phyloP scores from a whole-genome alignment of 345 rosid genomes.

The Pseudoturritis turrita region DNA sequence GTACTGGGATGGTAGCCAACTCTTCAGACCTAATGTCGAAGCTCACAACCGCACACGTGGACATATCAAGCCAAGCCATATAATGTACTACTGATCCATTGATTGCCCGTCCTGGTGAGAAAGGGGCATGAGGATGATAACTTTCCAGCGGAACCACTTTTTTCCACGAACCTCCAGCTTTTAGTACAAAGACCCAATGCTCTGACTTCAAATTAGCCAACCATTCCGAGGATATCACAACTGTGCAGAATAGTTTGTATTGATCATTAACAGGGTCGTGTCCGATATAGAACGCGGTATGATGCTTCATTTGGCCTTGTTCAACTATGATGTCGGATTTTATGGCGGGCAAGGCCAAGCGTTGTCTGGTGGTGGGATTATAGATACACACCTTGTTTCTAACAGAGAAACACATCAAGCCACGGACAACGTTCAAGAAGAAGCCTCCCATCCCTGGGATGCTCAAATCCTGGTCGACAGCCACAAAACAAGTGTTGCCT shows the following conservation, averaged over 20 bases:
- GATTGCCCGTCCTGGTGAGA: not conserved
- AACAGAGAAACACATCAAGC: not conserved
- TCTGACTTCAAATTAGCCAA: not conserved
- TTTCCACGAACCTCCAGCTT: slow-evolving; percentile 13
- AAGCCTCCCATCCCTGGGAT: not conserved
- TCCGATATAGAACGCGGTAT: not conserved
- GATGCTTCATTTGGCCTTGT: not conserved
- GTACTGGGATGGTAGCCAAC: not conserved
- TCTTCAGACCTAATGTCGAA: slow-evolving; percentile 10
- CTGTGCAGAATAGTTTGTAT: not conserved
- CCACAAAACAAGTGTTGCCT: not conserved
- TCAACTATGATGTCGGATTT: not conserved
- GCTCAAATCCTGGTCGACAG: not conserved
- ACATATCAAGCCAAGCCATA: not conserved
- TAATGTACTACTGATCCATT: slow-evolving; percentile 2
- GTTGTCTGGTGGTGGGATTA: not conserved
- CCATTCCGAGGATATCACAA: too few relatives aligned
- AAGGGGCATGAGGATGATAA: not conserved
- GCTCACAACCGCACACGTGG: not conserved
- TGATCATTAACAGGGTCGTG: not conserved
- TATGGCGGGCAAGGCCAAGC: not conserved
- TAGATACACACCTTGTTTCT: not conserved
- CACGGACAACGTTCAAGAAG: not conserved
- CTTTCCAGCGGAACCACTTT: not conserved
- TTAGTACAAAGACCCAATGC: not conserved